Conservation (phyloP, 306 rosid genomes). For the Ceratonia siliqua region DNA sequence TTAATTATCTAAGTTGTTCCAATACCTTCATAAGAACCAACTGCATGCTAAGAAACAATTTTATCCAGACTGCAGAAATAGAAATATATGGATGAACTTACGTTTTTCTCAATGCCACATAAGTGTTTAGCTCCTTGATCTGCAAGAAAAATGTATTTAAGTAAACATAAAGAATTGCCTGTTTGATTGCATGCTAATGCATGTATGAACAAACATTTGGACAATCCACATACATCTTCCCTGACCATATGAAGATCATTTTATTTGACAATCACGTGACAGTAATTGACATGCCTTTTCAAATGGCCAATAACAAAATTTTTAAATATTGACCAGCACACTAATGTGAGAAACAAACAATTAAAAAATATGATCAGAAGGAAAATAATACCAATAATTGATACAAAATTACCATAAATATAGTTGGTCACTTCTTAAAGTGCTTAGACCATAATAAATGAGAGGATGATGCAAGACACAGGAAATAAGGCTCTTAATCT, state of each 20-base stretch:
- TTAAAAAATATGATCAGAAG: not conserved
- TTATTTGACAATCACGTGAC: not conserved
- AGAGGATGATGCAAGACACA: not conserved
- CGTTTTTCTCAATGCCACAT: conserved; percentile 85
- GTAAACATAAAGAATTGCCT: conserved; percentile 19
- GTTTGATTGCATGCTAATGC: not conserved
- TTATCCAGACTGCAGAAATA: conserved; percentile 1
- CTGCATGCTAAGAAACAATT: not conserved
- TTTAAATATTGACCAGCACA: not conserved
- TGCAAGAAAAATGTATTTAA: conserved; percentile 38
- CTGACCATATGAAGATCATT: not conserved
- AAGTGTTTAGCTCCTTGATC: conserved; percentile 89
- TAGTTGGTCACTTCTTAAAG: not conserved
- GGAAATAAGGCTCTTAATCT: not conserved
- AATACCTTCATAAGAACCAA: not conserved
- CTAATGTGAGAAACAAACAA: conserved; percentile 4
- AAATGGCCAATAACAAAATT: not conserved
- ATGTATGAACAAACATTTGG: not conserved
- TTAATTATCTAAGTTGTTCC: not conserved
- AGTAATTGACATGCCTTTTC: not conserved
- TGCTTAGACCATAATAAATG: not conserved
- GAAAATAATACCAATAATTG: not conserved
- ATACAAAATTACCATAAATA: not conserved
- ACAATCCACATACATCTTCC: not conserved
- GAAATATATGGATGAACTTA: conserved; percentile 40